These are phyloP conservation scores for Penicillium egyptiacum DNA, from an alignment of 495 filamentous ascomycete species.

Conservation along the genomic window DNA sequence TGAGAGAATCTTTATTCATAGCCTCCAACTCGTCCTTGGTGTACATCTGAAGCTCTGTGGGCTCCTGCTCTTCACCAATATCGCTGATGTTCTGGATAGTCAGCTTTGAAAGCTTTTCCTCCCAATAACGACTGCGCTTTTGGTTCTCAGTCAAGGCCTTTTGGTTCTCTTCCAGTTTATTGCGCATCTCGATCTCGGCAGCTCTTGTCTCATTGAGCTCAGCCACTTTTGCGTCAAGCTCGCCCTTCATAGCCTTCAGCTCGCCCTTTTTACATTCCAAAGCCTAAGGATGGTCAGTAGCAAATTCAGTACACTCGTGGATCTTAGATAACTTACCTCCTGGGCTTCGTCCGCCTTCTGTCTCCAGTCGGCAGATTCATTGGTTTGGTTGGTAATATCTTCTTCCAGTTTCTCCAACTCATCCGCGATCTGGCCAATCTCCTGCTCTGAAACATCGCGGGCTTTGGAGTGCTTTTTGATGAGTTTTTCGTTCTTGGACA, in stretches of 20 bases:
- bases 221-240: conserved; percentile 81
- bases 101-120: conserved; percentile 79
- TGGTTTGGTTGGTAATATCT: conserved; percentile 73
- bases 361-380: conserved; percentile 68
- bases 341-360: conserved; percentile 82
- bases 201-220: conserved; percentile 89
- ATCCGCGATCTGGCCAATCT: conserved; percentile 65
- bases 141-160: conserved; percentile 86
- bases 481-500: conserved; percentile 89
- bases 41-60: conserved; percentile 69
- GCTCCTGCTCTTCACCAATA: conserved; percentile 55
- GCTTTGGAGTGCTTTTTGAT: conserved; percentile 84
- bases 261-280: conserved; percentile 78
- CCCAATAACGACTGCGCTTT: conserved; percentile 79
- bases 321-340: conserved; percentile 46
- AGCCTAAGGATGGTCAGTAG: conserved; percentile 39
- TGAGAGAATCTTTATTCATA: conserved; percentile 84
- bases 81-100: conserved; percentile 76
- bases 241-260: conserved; percentile 72
- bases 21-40: conserved; percentile 90
- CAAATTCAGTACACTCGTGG: neutral
- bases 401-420: conserved; percentile 75
- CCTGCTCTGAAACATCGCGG: conserved; percentile 67
- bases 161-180: conserved; percentile 91
- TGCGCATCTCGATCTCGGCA: conserved; percentile 95